A percentile compares a stretch with the other conserved stretches of the same genome.
Conservation (phyloP, 768 basidiomycete species). For the Clavulina sp. region DNA sequence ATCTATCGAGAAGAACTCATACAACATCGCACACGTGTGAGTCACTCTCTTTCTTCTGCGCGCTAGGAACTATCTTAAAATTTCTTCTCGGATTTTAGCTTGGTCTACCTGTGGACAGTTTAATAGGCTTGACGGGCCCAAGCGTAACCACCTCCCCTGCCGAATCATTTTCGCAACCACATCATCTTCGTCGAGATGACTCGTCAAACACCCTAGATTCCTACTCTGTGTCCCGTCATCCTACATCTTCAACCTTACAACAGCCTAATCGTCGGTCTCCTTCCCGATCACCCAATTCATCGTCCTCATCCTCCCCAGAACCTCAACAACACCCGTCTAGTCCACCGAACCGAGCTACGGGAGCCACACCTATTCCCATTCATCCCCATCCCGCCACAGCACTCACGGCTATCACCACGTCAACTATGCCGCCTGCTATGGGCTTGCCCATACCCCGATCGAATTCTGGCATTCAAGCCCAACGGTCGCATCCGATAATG, state of each 20-base stretch:
- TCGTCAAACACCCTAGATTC: too few species aligned
- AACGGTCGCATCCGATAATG: too few species aligned
- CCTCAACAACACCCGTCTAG: not conserved
- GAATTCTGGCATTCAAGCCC: constrained; percentile 23
- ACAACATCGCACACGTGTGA: constrained; percentile 51
- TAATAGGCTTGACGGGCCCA: constrained; percentile 38
- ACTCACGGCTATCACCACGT: too few species aligned
- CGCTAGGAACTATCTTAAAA: not conserved
- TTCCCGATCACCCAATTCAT: constrained; percentile 18
- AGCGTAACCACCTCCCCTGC: constrained; percentile 21
- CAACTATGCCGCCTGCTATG: too few species aligned
- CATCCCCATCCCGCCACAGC: constrained; percentile 28
- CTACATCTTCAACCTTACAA: constrained; percentile 31
- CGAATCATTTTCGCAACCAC: constrained; percentile 57
- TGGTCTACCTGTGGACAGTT: constrained; percentile 58
- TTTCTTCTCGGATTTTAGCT: constrained; percentile 27
- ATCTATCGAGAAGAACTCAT: constrained; percentile 74
- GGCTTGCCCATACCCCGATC: constrained; percentile 24
- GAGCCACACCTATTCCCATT: constrained; percentile 59
- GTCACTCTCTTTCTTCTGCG: not conserved
- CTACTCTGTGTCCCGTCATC: constrained; percentile 20
- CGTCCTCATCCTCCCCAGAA: constrained; percentile 12
- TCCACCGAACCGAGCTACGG: constrained; percentile 13
- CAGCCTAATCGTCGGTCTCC: constrained; percentile 10
- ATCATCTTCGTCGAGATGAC: constrained; percentile 46